Percentiles rank a stretch among this genome's conserved stretches.
Evolutionary conservation across 148 eudicot genomes (phyloP).

Genomic region (Rhododendron henanense): DNA sequence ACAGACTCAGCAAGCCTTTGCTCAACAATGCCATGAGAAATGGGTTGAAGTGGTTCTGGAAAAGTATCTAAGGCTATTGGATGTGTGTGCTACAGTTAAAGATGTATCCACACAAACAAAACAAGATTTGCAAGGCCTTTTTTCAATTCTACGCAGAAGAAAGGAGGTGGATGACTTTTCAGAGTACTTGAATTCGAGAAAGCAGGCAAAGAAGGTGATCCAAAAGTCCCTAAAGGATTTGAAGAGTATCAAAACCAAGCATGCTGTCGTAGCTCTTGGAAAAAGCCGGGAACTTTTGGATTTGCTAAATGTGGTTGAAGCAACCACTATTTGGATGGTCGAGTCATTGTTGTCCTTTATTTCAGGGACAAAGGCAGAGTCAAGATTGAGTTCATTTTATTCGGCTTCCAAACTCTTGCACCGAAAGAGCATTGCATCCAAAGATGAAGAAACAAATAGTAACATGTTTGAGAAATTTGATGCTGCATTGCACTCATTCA

Average conservation of each 20-base stretch:
- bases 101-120: conserved; percentile 30
- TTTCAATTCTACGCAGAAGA: conserved; percentile 37
- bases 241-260: conserved; percentile 16
- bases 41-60: conserved; percentile 8
- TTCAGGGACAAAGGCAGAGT: background rate
- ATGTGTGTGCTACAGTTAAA: conserved; percentile 39
- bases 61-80: conserved; percentile 38
- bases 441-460: conserved; percentile 3
- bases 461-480: conserved; percentile 27
- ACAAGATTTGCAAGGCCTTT: conserved; percentile 34
- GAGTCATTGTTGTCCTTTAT: conserved; percentile 14
- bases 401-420: background rate
- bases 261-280: background rate
- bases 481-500: conserved; percentile 20
- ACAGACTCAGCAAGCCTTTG: background rate
- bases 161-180: conserved; percentile 23
- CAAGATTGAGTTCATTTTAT: background rate
- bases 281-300: background rate
- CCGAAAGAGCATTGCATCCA: background rate
- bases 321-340: conserved; percentile 11
- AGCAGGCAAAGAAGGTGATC: conserved; percentile 25
- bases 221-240: conserved; percentile 31
- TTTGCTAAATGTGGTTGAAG: conserved; percentile 19
- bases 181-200: conserved; percentile 27
- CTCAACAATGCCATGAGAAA: background rate